Base-by-base conservation (phyloP, 2,329 filamentous ascomycete species). In the Pseudogymnoascus sp. region DNA sequence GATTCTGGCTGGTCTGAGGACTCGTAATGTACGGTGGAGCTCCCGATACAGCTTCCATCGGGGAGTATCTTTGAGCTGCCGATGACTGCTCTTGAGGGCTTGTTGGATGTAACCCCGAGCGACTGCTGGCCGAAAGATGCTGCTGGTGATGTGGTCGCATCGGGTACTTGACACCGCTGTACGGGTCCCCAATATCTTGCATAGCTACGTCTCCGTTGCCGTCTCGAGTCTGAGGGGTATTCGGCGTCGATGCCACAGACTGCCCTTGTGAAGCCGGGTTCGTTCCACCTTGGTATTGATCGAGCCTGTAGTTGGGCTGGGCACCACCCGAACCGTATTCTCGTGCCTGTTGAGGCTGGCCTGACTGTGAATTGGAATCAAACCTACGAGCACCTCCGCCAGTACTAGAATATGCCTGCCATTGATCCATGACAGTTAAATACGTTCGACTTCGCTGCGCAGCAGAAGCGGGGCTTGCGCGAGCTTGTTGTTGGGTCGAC, bases 21-120 rank as follows among this genome's bases (percentile, higher is more conserved):
- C 80, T 89, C 78, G 78, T 82, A 73, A 85, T 83, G 77, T 96
- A 96, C 35, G 91, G 87, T 63, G 90, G 89, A 35, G 88, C 86
- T 41, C 92, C 90, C 65, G 92, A 91, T 65, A 96, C 80, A 14
- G 86, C 84, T 75, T 96, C 93, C 93, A 97, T 97, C 67, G 93
- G 95, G 56, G 93, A 98, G 78, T 98, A 98, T 73, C 93, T 87
- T 75, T 96, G 90, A 65, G 92, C 90, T 63, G 91, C 91, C 60
- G 90, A 83, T 46, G 91, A 95, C 64, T 90, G 87, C 72, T 93
- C 87, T 68, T 87, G 87, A 60, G 88, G 79, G 56, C 87, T 77
- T 68, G 89, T 89, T 74, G 93, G 89, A 70, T 91, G 85, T 66
- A 84, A 91, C 65, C 86, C 70, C 43, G 78, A 68, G 65, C 78